These are phyloP conservation scores for Populus alba DNA, from an alignment of 345 rosid genomes.

Conservation along the genomic window DNA sequence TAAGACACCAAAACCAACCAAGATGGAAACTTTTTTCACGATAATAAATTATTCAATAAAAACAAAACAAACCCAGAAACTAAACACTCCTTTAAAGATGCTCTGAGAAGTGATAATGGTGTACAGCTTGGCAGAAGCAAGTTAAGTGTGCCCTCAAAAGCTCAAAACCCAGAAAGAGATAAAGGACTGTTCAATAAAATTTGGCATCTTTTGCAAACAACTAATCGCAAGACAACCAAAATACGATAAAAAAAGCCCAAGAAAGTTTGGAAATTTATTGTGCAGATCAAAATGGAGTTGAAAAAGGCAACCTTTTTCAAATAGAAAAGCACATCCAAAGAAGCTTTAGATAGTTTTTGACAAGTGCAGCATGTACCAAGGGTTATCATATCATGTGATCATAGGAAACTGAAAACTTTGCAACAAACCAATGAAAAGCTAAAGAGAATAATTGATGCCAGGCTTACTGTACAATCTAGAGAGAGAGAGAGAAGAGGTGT, in stretches of 20 bases:
- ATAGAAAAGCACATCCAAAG: not conserved
- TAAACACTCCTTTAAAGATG: not conserved
- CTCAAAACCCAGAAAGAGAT: constrained; percentile 29
- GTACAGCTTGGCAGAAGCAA: constrained; percentile 29
- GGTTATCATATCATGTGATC: constrained; percentile 6
- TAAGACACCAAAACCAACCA: not conserved
- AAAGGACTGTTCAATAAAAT: constrained; percentile 5
- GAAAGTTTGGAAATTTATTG: constrained; percentile 10
- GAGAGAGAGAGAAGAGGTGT: constrained; percentile 3
- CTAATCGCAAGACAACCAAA: constrained; percentile 12
- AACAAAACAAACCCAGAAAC: constrained; percentile 3
- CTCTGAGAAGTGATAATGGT: constrained; percentile 23
- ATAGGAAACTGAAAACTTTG: constrained; percentile 15
- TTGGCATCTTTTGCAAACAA: constrained; percentile 13
- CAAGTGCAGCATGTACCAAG: constrained; percentile 4
- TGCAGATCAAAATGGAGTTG: constrained; percentile 12
- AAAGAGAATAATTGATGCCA: constrained; percentile 19
- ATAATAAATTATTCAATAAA: not conserved
- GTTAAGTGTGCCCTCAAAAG: constrained; percentile 3
- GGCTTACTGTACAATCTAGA: constrained; percentile 15
- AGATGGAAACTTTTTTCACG: not conserved
- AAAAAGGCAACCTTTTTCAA: constrained; percentile 18
- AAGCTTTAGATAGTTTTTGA: not conserved
- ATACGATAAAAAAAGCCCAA: not conserved
- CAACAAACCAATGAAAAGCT: constrained; percentile 18